Base-by-base conservation (phyloP, 1,284 basidiomycete species). In the Rhodofomes roseus region DNA sequence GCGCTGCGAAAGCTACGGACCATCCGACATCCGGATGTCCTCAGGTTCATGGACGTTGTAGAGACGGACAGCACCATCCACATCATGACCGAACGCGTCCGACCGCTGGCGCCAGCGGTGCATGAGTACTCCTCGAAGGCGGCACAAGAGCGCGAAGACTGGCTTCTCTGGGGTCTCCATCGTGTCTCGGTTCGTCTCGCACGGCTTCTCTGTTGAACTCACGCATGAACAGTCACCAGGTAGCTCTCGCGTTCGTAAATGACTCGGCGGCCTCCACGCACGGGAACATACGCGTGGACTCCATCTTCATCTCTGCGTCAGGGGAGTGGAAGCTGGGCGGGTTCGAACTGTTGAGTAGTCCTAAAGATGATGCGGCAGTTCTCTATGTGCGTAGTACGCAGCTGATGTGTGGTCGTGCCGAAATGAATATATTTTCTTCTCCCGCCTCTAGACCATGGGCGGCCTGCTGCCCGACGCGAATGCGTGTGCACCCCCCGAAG, bases 271-370 rank as follows among this genome's bases (percentile, higher is more conserved):
- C 86, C 39, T 94, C 92, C 0, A 93, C 93, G 0, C 97, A 99
- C 70, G 96, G 96, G 43, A 93, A 91, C 63, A 76, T 98, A 59
- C 81, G 89, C 58, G 77, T 86, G 4, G 84, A 88, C 59, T 88
- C 92, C 2, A 84, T 99, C 63, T 98, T 97, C 70, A 85, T 98
- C 60, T 90, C 93, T 6, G 86, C 87, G 0, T 93, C 95, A 0
- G 93, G 96, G 22, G 97, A 99, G 77, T 99, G 96, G 96, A 92
- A 92, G 70, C 77, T 99, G 9, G 96, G 92, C 34, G 96, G 96
- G 1, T 96, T 99, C 68, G 97, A 99, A 67, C 76, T 96, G 0
- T 75, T 98, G 66, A 96, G 91, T 67, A 91, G 81, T 67, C 80
- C 89, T 2, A 89, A 84, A 68, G 93, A 96, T 58, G 85, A 89